Evolutionary conservation across 768 basidiomycete species (phyloP), one percentile per base, ranked within the genome.

Genomic region (Kwoniella newhampshirensis): DNA sequence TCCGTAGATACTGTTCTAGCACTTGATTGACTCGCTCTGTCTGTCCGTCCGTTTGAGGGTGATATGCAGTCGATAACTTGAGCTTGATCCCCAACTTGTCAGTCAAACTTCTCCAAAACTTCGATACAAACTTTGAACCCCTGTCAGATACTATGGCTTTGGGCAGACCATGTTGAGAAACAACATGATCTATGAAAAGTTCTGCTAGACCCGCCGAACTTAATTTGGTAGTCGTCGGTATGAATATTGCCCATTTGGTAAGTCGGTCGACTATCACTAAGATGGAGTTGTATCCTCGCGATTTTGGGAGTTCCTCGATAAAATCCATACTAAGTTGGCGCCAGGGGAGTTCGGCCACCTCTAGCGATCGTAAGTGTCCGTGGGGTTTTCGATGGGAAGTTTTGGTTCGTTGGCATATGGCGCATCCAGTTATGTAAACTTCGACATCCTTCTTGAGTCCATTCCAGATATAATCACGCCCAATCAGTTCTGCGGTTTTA

Each of bases 191-290:
- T n/a, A 57, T 4, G 11, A 50, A 17, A n/a, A 54, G 57, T 8
- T 54, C 15, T 1, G 39, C 67, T 1, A 80, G 65, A 17, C 78
- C 73, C 0, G 59, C 45, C 0, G 79, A 64, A 15, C 63, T 65
- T 32, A 77, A 64, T 8, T 55, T 61, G 25, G 21, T 77, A 59
- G 32, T 59, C 51, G 47, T 68, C 64, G 80, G 79, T 30, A 82
- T 75, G 61, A 83, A 82, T 51, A 80, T 77, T 1, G 75, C 78
- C 54, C 70, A 69, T 44, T 79, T 78, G n/a, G 79, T 78, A 35
- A 82, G 57, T 2, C 77, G 64, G 60, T 80, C 76, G 21, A 77
- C 75, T 23, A 82, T 57, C 7, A 79, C 77, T 40, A 80, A 64
- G 49, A 81, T 78, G 0, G 74, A 52, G 59, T 80, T 64, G 54